A percentile compares a stretch with the other conserved stretches of the same genome.
Conservation (phyloP, 2,329 filamentous ascomycete genomes). For the Diaporthe destruens region DNA sequence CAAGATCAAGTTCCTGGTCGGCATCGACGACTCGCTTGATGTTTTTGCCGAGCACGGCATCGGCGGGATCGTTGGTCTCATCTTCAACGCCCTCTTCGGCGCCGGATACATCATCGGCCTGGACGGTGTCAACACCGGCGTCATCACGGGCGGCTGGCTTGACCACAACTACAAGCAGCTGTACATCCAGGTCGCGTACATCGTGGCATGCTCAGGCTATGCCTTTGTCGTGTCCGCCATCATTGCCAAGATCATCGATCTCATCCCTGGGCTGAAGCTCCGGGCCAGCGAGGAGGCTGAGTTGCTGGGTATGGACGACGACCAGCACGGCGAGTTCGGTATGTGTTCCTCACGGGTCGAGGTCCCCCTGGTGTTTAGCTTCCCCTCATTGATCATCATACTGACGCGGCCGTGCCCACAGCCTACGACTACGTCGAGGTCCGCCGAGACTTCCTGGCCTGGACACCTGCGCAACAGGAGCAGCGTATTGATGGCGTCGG, state of each 20-base stretch:
- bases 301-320: constrained; percentile 88
- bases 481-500: constrained; percentile 70
- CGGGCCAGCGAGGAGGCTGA: constrained; percentile 86
- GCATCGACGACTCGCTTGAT: constrained; percentile 79
- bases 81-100: constrained; percentile 81
- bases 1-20: constrained; percentile 73
- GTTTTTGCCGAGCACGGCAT: constrained; percentile 79
- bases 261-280: constrained; percentile 82
- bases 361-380: background rate
- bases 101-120: constrained; percentile 79
- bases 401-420: constrained; percentile 13
- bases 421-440: constrained; percentile 89
- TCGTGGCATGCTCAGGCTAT: constrained; percentile 75
- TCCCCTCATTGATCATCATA: background rate
- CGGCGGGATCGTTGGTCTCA: constrained; percentile 75
- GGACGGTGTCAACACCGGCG: constrained; percentile 79
- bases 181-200: constrained; percentile 85
- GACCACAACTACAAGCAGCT: constrained; percentile 80
- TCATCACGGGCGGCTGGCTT: constrained; percentile 76
- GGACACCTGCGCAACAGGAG: constrained; percentile 81
- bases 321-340: constrained; percentile 88
- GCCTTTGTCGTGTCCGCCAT: constrained; percentile 80
- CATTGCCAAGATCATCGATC: constrained; percentile 80
- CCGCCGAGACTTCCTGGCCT: constrained; percentile 87
- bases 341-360: background rate